Evolutionary conservation across 2,329 filamentous ascomycete species (phyloP), one percentile per base, ranked within the genome.

Genomic region (Fusarium sp.): DNA sequence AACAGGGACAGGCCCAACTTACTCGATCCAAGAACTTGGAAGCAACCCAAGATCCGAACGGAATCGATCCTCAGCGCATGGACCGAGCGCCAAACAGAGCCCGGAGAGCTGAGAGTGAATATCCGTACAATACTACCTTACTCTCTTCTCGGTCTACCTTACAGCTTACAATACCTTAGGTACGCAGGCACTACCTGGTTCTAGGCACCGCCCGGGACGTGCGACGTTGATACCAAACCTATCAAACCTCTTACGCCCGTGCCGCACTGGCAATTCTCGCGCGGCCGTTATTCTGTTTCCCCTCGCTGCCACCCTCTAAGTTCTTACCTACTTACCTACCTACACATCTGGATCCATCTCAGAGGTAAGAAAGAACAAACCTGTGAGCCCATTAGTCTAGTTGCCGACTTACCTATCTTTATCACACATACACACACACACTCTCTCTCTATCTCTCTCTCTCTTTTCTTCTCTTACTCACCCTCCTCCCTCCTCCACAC

Each of bases 21-120:
- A 63, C 55, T 68, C 71, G 64, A 72, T 72, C 70, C 67, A 69
- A 64, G 57, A 47, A 60, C 67, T 63, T 68, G 67, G 68, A 63
- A 65, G 59, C 55, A 47, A 48, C 59, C 67, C 51, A 65, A 61
- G 60, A 64, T 66, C 25, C 45, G 25, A 20, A 59, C 54, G 48
- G 64, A 71, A 53, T 59, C 61, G 66, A 70, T 69, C 63, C 55
- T 41, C 32, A 51, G 43, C 55, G 45, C 58, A 50, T 68, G 49
- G 57, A 56, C 67, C 55, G 45, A 43, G 42, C 59, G 46, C 59
- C 46, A 49, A 28, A 49, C 27, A 42, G 34, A 23, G 25, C 28
- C 28, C 30, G 21, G 30, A 57, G 21, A 55, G 42, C 34, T 43
- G 49, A 50, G 30, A 54, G 51, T 43, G 45, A 66, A 37, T 53